Evolutionary conservation across 2,329 filamentous ascomycete species (phyloP).

Genomic region (Paraphoma chrysanthemicola): DNA sequence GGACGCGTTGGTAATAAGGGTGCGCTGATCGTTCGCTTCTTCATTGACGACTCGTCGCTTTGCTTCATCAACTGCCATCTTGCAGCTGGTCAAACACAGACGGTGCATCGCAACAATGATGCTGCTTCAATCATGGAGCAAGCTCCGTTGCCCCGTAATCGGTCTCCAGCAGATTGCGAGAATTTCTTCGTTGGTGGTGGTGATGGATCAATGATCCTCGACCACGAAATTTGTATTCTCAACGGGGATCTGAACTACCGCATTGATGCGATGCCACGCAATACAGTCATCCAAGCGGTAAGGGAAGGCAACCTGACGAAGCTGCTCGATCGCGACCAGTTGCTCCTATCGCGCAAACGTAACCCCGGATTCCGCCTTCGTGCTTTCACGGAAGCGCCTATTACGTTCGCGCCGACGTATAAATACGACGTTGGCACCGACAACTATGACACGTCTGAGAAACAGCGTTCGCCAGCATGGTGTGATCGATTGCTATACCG

Average conservation of each 20-base stretch:
- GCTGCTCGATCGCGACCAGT: conserved; percentile 89
- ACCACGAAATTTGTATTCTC: conserved; percentile 95
- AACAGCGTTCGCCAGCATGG: conserved; percentile 93
- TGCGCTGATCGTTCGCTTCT: conserved; percentile 88
- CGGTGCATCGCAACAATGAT: conserved; percentile 90
- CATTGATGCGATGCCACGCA: conserved; percentile 94
- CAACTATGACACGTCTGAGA: conserved; percentile 92
- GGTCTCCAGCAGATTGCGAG: conserved; percentile 69
- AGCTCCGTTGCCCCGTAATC: conserved; percentile 74
- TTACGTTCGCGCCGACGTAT: conserved; percentile 94
- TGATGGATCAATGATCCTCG: conserved; percentile 91
- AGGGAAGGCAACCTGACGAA: conserved; percentile 81
- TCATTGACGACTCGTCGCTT: conserved; percentile 89
- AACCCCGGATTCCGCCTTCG: conserved; percentile 90
- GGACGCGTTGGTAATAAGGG: conserved; percentile 97
- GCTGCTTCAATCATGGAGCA: conserved; percentile 88
- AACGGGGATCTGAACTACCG: conserved; percentile 98
- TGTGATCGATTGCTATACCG: conserved; percentile 93
- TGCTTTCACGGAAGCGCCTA: conserved; percentile 88
- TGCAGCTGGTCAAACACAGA: conserved; percentile 90
- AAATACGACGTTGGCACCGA: conserved; percentile 98
- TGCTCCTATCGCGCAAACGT: conserved; percentile 85
- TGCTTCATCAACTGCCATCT: conserved; percentile 98
- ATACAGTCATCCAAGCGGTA: conserved; percentile 87
- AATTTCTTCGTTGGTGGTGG: conserved; percentile 91